Conservation (phyloP, 164 flowering plant species). For the Chloranthus sessilifolius region DNA sequence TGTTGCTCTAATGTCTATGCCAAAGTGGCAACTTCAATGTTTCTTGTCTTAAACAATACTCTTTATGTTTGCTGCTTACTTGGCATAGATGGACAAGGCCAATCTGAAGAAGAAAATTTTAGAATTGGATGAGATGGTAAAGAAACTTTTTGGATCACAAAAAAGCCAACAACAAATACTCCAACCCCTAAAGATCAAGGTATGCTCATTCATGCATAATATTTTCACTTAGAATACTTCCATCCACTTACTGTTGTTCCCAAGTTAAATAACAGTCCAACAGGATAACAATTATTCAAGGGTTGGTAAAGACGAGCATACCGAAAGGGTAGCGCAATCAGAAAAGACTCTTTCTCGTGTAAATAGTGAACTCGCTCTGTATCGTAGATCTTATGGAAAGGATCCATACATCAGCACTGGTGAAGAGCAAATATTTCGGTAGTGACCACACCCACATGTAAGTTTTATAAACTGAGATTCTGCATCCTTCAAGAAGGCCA, state of each 20-base stretch:
- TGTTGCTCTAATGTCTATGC: neutral
- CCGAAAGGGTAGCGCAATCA: slow-evolving; percentile 40
- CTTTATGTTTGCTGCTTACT: slow-evolving; percentile 5
- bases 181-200: slow-evolving; percentile 30
- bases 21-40: too few relatives aligned
- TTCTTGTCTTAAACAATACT: too few relatives aligned
- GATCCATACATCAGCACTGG: slow-evolving; percentile 11
- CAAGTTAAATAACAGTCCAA: neutral
- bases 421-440: too few relatives aligned
- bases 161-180: slow-evolving; percentile 24
- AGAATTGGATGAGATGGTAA: slow-evolving; percentile 64
- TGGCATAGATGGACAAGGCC: slow-evolving; percentile 50
- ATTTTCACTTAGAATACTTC: slow-evolving; percentile 1
- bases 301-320: slow-evolving; percentile 25
- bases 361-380: slow-evolving; percentile 47
- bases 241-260: neutral
- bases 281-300: slow-evolving; percentile 28
- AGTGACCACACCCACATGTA: too few relatives aligned
- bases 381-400: slow-evolving; percentile 25
- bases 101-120: slow-evolving; percentile 46
- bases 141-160: slow-evolving; percentile 32
- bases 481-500: too few relatives aligned
- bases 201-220: slow-evolving; percentile 13
- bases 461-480: too few relatives aligned
- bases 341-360: slow-evolving; percentile 43